Base-by-base conservation (phyloP, 2,329 filamentous ascomycete species). In the Cladosporium sp. region DNA sequence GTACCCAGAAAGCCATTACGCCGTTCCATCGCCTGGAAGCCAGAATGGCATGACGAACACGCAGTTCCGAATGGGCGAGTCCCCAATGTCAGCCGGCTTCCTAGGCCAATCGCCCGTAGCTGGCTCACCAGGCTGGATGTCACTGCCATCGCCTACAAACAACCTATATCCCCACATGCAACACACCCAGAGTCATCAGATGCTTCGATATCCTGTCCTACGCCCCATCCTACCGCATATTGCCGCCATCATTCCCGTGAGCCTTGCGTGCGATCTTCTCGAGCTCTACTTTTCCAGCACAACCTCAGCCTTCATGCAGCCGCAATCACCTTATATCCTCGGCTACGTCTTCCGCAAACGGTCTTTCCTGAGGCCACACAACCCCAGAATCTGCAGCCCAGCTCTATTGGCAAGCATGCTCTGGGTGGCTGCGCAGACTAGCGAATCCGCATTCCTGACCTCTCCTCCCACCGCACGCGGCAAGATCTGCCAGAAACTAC, bases 231-330 rank as follows among this genome's bases (percentile, higher is more conserved):
- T 95, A 20, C 88, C 90, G n/a, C 87, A 95, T 65, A 81, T 96
- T 43, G 81, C 82, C 17, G 84, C 83, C 54, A 86, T 95, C 55
- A 84, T 96, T 43, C 89, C 90, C 2, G 75, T 88, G 34, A 80
- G 84, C 3, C 75, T 95, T 45, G 90, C 91, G 9, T 96, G 89
- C 71, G 91, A 96, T 66, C 77, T 96, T 43, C 78, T 96, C 54
- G 91, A 96, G 65, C 76, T 93, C 41, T 96, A 96, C 70, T 96
- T 96, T 67, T 83, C 89, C 41, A 95, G 89, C 66, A 90, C 89
- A 1, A 92, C 89, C 2, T 88, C 89, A 2, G 84, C 86, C 3
- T 87, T 91, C 69, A 84, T 93, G 71, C 89, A 95, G 62, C 91
- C 91, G 5, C 85, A 88, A 68, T 96, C 89, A 20, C 90, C 91